A percentile compares a stretch with the other conserved stretches of the same genome.
phyloP scores from a whole-genome alignment of 1,284 basidiomycete species.

The Amylostereum chailletii region DNA sequence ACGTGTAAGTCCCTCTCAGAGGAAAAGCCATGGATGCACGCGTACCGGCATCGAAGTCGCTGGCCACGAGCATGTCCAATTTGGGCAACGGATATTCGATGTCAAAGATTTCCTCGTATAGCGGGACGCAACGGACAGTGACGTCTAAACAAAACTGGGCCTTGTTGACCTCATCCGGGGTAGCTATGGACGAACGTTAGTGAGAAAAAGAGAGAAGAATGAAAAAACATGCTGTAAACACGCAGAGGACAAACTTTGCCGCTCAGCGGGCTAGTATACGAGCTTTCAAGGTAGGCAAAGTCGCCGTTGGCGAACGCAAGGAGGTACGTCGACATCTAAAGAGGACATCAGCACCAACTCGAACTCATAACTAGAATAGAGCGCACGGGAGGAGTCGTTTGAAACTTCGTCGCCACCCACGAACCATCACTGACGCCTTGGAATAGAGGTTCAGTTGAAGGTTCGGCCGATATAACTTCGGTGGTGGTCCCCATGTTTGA shows the following conservation, averaged over 20 bases:
- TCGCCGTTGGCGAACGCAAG: constrained; percentile 87
- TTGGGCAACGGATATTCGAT: constrained; percentile 91
- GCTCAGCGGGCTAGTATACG: constrained; percentile 77
- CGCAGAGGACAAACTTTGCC: constrained; percentile 78
- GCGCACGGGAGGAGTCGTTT: constrained; percentile 54
- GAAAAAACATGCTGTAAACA: constrained; percentile 58
- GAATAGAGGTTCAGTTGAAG: constrained; percentile 7
- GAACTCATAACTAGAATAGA: neutral
- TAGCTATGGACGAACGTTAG: constrained; percentile 38
- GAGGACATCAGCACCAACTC: neutral
- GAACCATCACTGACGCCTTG: constrained; percentile 25
- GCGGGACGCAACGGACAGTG: constrained; percentile 77
- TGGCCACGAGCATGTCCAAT: constrained; percentile 79
- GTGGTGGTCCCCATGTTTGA: constrained; percentile 81
- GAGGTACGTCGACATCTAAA: constrained; percentile 81
- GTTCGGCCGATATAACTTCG: constrained; percentile 32
- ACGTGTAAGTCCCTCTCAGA: neutral
- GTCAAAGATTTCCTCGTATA: constrained; percentile 92
- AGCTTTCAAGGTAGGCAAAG: constrained; percentile 69
- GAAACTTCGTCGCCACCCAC: constrained; percentile 80
- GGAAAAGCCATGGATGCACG: neutral
- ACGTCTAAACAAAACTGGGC: constrained; percentile 84
- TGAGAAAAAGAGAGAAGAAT: neutral
- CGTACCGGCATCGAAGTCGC: constrained; percentile 79
- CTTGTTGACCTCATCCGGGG: constrained; percentile 80